phyloP scores from a whole-genome alignment of 1,284 basidiomycete species.

The Earliella scabrosa region DNA sequence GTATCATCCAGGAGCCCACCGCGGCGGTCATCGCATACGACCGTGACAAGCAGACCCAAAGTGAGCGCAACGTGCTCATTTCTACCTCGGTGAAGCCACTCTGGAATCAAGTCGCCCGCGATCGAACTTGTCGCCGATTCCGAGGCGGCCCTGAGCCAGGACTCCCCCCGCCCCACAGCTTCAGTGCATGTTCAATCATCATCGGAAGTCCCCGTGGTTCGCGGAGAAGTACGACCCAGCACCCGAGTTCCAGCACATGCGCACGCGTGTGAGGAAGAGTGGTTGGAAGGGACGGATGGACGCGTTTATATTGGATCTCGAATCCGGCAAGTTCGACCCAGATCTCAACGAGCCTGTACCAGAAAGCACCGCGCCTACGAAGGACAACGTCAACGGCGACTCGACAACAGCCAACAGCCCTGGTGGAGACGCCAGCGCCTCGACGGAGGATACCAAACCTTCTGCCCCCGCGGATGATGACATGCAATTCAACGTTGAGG shows the following conservation, averaged over 20 bases:
- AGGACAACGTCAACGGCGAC: slow-evolving; percentile 46
- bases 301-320: slow-evolving; percentile 77
- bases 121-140: too few species aligned
- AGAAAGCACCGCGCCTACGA: slow-evolving; percentile 46
- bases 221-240: slow-evolving; percentile 89
- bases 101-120: too few species aligned
- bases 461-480: slow-evolving; percentile 31
- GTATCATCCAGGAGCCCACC: slow-evolving; percentile 97
- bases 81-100: slow-evolving; percentile 98
- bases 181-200: slow-evolving; percentile 90
- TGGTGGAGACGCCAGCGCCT: slow-evolving; percentile 34
- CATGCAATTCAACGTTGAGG: slow-evolving; percentile 65
- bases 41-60: slow-evolving; percentile 86
- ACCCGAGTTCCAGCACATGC: slow-evolving; percentile 67
- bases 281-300: slow-evolving; percentile 79
- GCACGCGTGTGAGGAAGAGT: slow-evolving; percentile 77
- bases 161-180: slow-evolving; percentile 68
- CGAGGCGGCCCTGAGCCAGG: too few species aligned
- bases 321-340: slow-evolving; percentile 83
- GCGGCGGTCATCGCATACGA: slow-evolving; percentile 96
- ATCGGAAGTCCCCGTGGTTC: slow-evolving; percentile 92
- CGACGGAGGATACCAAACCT: slow-evolving; percentile 47
- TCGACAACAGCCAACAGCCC: slow-evolving; percentile 33
- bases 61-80: slow-evolving; percentile 96
- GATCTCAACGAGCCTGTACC: slow-evolving; percentile 62